Evolutionary conservation across 225 moss, liverwort and hornwort species (phyloP), one percentile per base, ranked within the genome.

Genomic region (Bryum argenteum): DNA sequence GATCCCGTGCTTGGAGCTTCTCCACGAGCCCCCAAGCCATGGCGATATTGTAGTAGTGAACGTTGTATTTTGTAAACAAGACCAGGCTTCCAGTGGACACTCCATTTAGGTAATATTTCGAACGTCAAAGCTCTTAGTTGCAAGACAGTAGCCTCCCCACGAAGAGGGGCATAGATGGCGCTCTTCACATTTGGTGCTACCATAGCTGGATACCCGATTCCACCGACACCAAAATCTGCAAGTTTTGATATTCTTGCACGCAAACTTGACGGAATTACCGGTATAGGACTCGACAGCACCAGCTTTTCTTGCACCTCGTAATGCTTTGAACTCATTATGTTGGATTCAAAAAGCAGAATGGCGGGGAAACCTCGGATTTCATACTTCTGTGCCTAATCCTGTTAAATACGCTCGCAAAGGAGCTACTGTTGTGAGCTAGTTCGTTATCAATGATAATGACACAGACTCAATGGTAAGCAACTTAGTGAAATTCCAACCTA

Each of bases 201-300:
- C 88, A 98, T 66, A 51, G 98, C 92, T 70, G 98, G 98, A 77
- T 94, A 98, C 11, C 98, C 98, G 73, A 92, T 92, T 52, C 98
- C 98, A 74, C 94, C 98, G 26, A 98, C 98, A 74, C 92, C 98
- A 40, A 98, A 26, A 26, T 26, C 90, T 67, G 91, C 92, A 64
- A 58, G 81, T 88, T 94, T 94, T 94, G 10, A 94, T 78, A 80
- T 94, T 94, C 63, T 89, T 95, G 82, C 66, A 77, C 50, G 63
- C 26, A 17, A 37, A 61, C 53, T 65, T 21, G 51, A 83, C 58
- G 73, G 58, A 53, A 76, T 44, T 53, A n/a, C n/a, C n/a, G n/a
- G n/a, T n/a, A 79, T 82, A 98, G 5, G 89, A 82, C 50, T 98
- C 91, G 59, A 98, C 94, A 37, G 89, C 98, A 67, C 87, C 78